Evolutionary conservation across 805 yeast species (phyloP).

Genomic region (Clavispora fructus): DNA sequence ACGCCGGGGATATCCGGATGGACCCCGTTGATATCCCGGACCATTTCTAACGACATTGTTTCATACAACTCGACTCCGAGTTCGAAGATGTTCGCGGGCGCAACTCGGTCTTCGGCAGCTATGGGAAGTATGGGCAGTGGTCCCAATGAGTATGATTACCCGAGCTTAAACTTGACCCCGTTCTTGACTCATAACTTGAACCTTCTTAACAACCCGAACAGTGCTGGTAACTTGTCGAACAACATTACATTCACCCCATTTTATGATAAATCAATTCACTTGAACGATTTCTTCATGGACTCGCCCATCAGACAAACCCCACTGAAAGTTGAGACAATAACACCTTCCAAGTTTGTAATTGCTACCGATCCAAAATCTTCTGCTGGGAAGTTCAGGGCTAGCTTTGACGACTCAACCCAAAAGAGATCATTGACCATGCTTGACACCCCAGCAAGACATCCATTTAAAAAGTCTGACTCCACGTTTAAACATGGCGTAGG

Average conservation of each 20-base stretch:
- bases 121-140: background rate
- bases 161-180: slow-evolving; percentile 38
- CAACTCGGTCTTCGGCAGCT: slow-evolving; percentile 5
- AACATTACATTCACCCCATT: slow-evolving; percentile 34
- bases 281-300: slow-evolving; percentile 41
- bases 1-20: slow-evolving; percentile 28
- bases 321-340: slow-evolving; percentile 30
- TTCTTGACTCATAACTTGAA: slow-evolving; percentile 33
- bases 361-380: slow-evolving; percentile 15
- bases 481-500: slow-evolving; percentile 10
- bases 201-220: slow-evolving; percentile 18
- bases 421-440: slow-evolving; percentile 32
- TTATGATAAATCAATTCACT: slow-evolving; percentile 36
- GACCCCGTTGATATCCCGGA: slow-evolving; percentile 40
- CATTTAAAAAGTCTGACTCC: slow-evolving; percentile 23
- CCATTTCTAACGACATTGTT: slow-evolving; percentile 30
- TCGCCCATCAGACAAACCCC: slow-evolving; percentile 38
- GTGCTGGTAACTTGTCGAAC: slow-evolving; percentile 15
- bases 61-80: slow-evolving; percentile 35
- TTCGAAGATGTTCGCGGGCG: slow-evolving; percentile 17
- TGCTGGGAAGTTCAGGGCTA: slow-evolving; percentile 15
- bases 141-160: slow-evolving; percentile 20
- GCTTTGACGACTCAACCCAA: slow-evolving; percentile 22
- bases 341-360: slow-evolving; percentile 35
- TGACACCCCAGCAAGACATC: slow-evolving; percentile 35